Conservation (phyloP, 805 yeast species). For the Yamadazyma endophytica region DNA sequence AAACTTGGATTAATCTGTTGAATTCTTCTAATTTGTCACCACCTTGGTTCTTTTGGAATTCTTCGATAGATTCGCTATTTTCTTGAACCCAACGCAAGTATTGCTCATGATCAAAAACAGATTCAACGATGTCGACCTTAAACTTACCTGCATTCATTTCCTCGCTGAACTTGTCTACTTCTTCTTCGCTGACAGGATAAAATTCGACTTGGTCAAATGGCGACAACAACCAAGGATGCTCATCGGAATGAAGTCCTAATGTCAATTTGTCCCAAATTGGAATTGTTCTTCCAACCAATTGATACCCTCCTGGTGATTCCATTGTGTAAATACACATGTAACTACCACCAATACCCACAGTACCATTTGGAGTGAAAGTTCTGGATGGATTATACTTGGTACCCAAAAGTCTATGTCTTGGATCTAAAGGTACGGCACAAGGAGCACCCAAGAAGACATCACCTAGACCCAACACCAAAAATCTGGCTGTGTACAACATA, state of each 20-base stretch:
- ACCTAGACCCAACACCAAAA: constrained; percentile 90
- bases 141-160: constrained; percentile 79
- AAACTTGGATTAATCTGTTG: constrained; percentile 73
- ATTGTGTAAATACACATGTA: constrained; percentile 98
- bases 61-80: constrained; percentile 67
- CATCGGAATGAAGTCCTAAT: constrained; percentile 58
- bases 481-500: constrained; percentile 85
- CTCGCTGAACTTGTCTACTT: constrained; percentile 65
- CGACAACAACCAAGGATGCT: constrained; percentile 79
- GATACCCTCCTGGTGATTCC: constrained; percentile 99
- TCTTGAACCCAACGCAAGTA: constrained; percentile 76
- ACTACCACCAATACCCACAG: constrained; percentile 98
- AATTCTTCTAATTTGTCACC: constrained; percentile 86
- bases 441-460: constrained; percentile 98
- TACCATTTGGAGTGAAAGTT: constrained; percentile 93
- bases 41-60: constrained; percentile 61
- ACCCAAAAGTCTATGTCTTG: constrained; percentile 89
- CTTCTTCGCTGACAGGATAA: constrained; percentile 85
- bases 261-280: constrained; percentile 97
- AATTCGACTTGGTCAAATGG: constrained; percentile 95
- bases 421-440: constrained; percentile 97
- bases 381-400: constrained; percentile 95
- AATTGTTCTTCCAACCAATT: constrained; percentile 91
- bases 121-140: constrained; percentile 67
- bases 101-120: constrained; percentile 76